Base-by-base conservation (phyloP, 805 yeast species). In the Candida nemodendra region DNA sequence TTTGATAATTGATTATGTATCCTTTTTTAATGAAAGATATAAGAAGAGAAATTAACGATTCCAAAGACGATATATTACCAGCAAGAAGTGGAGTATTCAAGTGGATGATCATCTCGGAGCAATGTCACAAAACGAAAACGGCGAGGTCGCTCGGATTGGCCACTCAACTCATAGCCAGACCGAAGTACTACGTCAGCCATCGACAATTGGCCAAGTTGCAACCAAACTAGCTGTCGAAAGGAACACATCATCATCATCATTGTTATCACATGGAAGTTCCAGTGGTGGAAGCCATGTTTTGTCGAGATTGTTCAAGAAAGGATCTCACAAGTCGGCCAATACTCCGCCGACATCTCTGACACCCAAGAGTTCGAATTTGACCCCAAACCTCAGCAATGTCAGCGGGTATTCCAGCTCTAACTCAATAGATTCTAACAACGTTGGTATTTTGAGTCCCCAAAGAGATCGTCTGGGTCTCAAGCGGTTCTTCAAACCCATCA, bases 401-500 rank as follows among this genome's bases (percentile, higher is more conserved):
- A 47, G 52, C 34, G 48, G 38, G 2, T 28, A 37, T 18, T 50
- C 54, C 4, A 32, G 45, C 4, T 18, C 42, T 9, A 51, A 42
- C 28, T 46, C 51, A n/a, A 27, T 42, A 4, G 49, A 49, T 18
- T 46, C 54, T 2, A 30, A 23, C 27, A 17, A 27, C 12, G 18
- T 17, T 5, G 19, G 24, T 6, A 30, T 31, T 18, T 30, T 19
- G 12, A 19, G 17, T 29, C 23, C 14, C 12, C 22, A 9, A 36
- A 44, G 14, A 41, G 49, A 27, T n/a, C n/a, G n/a, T n/a, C 44
- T 65, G 30, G 66, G 65, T 36, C 59, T 74, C 39, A 67, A 67
- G 42, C 59, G 78, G 36, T 73, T 72, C 44, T 68, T 72, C 54
- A 74, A 72, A 39, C 53, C 55, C 12, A 26, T 39, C 11, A 41